Base-by-base conservation (phyloP, 805 yeast species). In the Candida berthetii region DNA sequence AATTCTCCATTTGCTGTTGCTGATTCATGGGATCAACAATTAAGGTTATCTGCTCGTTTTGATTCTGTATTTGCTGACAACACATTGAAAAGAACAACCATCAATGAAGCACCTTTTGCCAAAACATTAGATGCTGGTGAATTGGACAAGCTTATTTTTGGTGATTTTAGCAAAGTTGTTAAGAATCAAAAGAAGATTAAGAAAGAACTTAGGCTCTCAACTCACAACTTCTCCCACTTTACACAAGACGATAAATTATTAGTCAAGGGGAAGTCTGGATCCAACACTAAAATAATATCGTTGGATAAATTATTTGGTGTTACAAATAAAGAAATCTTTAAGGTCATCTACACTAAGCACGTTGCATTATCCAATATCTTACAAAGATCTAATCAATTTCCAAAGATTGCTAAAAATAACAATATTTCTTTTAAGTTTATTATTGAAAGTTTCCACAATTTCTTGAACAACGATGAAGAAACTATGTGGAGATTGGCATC, bases 11-110 rank as follows among this genome's bases (percentile, higher is more conserved):
- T 78, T 34, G 74, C 78, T 1, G 66, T 69, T 1, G 69, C 82
- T 7, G 67, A 68, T 27, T 74, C 80, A 47, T 85, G 95, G 91
- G 66, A 75, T 19, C 65, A 71, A 13, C 91, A 84, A 52, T 55
- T 84, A 38, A 72, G 70, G 37, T 52, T 82, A n/a, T 71, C 81
- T 6, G 69, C 47, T 11, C 48, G 47, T 2, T 42, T 39, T 16
- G 49, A 52, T 25, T 51, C 60, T 16, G 55, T 47, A 0, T 53
- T 52, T 40, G 48, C 50, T 34, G 32, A 38, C 20, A 41, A 42
- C 19, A 32, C 33, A 8, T 27, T 51, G 40, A 44, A 53, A 46
- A 42, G 29, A 16, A 47, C 54, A 44, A 50, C 55, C 0, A 37
- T 54, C 13, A 44, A 44, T 36, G 55, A 53, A 36, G 53, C 48